Evolutionary conservation across 2,329 filamentous ascomycete species (phyloP).

Genomic region (Claviceps lovelessii): DNA sequence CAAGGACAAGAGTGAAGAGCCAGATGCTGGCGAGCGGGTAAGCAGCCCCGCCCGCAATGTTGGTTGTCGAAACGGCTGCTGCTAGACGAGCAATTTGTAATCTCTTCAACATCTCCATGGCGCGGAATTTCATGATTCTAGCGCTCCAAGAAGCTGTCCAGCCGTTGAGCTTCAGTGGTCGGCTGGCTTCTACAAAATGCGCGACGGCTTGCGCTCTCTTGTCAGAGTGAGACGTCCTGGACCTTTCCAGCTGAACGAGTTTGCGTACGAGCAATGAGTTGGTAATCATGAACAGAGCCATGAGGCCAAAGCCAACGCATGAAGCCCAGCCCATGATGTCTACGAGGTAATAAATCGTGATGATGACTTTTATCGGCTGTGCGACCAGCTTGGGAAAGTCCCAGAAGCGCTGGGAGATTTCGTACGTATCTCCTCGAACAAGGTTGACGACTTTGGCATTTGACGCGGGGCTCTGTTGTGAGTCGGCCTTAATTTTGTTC

Average conservation of each 20-base stretch:
- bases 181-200: constrained; percentile 76
- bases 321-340: constrained; percentile 69
- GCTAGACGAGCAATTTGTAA: constrained; percentile 21
- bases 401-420: constrained; percentile 76
- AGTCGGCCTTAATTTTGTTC: not conserved
- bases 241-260: constrained; percentile 54
- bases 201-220: constrained; percentile 64
- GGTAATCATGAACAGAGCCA: constrained; percentile 52
- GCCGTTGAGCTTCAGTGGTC: constrained; percentile 39
- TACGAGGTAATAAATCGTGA: constrained; percentile 50
- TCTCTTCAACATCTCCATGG: constrained; percentile 22
- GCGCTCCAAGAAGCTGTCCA: constrained; percentile 24
- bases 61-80: constrained; percentile 49
- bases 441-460: constrained; percentile 87
- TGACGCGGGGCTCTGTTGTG: constrained; percentile 44
- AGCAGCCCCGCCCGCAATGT: constrained; percentile 54
- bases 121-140: constrained; percentile 22
- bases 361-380: constrained; percentile 60
- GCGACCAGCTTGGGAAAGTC: constrained; percentile 65
- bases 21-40: constrained; percentile 74
- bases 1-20: constrained; percentile 61
- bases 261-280: constrained; percentile 54
- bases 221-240: constrained; percentile 62
- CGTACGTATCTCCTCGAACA: constrained; percentile 69
- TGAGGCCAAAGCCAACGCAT: constrained; percentile 55